Conservation (phyloP, 1,284 basidiomycete species). For the Trichosporon sp. region DNA sequence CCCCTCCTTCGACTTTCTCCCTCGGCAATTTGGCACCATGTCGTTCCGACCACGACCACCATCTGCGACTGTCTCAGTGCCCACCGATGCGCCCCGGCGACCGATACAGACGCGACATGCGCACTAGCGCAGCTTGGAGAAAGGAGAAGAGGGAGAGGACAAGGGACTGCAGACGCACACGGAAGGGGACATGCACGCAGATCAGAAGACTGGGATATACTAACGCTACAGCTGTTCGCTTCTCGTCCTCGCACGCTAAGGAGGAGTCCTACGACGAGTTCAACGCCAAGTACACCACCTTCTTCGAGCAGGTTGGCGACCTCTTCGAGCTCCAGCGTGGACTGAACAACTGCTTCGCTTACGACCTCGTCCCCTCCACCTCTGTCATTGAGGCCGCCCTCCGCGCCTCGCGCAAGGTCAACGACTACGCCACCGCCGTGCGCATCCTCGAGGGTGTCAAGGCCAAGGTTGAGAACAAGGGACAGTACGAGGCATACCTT, state of each 20-base stretch:
- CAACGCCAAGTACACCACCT: conserved; percentile 87
- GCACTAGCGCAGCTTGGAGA: neutral
- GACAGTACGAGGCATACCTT: conserved; percentile 87
- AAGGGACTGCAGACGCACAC: neutral
- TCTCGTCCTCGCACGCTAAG: conserved; percentile 31
- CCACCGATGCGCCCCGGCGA: neutral
- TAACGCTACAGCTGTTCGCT: conserved; percentile 41
- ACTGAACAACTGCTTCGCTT: conserved; percentile 98
- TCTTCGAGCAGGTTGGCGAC: conserved; percentile 91
- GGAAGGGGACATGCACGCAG: neutral
- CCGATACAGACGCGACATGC: neutral
- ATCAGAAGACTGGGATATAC: neutral
- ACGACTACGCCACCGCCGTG: conserved; percentile 96
- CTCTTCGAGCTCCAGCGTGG: conserved; percentile 97
- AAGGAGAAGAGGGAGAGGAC: neutral
- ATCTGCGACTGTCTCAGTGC: neutral
- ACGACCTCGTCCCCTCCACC: conserved; percentile 93
- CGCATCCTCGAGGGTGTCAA: conserved; percentile 89
- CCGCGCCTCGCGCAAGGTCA: conserved; percentile 83
- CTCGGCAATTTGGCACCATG: conserved; percentile 9
- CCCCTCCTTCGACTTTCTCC: neutral
- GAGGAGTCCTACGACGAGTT: conserved; percentile 89
- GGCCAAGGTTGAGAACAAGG: conserved; percentile 94
- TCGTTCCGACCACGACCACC: conserved; percentile 8
- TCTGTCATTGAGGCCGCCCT: conserved; percentile 88